phyloP scores from a whole-genome alignment of 768 basidiomycete genomes.

The Lactifluus piperatus region DNA sequence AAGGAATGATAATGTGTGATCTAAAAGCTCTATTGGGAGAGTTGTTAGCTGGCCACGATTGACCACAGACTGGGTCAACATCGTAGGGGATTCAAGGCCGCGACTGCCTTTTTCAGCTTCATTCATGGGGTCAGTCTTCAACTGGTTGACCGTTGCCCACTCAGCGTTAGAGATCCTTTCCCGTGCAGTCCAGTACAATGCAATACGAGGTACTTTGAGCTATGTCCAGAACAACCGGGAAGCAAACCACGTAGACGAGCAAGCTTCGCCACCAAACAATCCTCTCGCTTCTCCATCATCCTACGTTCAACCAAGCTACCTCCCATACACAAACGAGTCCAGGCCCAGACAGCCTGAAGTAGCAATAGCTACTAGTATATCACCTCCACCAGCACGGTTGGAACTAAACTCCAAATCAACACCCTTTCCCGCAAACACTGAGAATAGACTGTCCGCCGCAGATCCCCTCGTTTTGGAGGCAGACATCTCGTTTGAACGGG shows the following conservation, averaged over 20 bases:
- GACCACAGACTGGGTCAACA: neutral
- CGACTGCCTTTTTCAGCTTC: too few relatives aligned
- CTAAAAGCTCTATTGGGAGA: constrained; percentile 33
- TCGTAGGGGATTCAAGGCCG: too few relatives aligned
- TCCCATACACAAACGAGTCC: constrained; percentile 12
- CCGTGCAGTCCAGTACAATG: constrained; percentile 53
- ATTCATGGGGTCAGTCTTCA: constrained; percentile 60
- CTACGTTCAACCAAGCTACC: constrained; percentile 3
- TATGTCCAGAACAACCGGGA: neutral
- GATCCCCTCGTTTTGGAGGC: neutral
- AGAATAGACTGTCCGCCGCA: neutral
- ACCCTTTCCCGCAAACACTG: neutral
- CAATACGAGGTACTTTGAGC: constrained; percentile 25
- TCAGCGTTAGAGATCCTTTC: constrained; percentile 51
- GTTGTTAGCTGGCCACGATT: neutral
- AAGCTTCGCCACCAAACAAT: neutral
- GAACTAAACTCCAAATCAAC: neutral
- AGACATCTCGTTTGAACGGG: neutral
- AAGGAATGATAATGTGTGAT: constrained; percentile 26
- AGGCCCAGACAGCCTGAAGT: constrained; percentile 9
- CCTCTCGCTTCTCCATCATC: neutral
- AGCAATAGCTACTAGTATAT: neutral
- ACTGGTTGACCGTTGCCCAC: constrained; percentile 61
- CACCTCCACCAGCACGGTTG: neutral
- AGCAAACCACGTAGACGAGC: neutral